Percentiles rank a stretch among this genome's conserved stretches.
phyloP scores from a whole-genome alignment of 2,329 filamentous ascomycete species.

The Venturia pyrina region DNA sequence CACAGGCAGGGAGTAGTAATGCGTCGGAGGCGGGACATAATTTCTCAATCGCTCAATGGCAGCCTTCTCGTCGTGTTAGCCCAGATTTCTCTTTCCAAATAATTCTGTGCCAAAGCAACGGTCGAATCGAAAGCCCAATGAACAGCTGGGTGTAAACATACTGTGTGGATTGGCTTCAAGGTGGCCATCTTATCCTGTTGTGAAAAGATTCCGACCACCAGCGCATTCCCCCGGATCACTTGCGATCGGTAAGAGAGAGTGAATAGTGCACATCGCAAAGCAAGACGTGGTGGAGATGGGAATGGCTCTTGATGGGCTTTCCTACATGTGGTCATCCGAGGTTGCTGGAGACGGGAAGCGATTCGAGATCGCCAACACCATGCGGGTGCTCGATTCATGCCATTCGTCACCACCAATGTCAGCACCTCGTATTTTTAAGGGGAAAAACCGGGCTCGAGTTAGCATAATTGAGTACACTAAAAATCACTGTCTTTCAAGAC shows the following conservation, averaged over 20 bases:
- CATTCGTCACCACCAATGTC: too few relatives aligned
- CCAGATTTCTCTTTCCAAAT: not conserved
- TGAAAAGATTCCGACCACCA: not conserved
- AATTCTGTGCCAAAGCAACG: too few relatives aligned
- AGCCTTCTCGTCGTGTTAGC: constrained; percentile 11
- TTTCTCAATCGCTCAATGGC: constrained; percentile 47
- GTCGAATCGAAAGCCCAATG: not conserved
- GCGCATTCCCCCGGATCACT: not conserved
- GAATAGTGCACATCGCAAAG: not conserved
- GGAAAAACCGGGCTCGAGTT: too few relatives aligned
- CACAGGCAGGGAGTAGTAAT: constrained; percentile 46
- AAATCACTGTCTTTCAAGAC: too few relatives aligned
- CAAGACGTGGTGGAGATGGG: not conserved
- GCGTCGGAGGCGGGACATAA: constrained; percentile 47
- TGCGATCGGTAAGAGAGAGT: not conserved
- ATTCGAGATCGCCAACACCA: not conserved
- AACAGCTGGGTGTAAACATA: not conserved
- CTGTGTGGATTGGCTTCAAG: constrained; percentile 12
- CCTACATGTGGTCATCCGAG: constrained; percentile 1
- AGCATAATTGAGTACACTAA: too few relatives aligned
- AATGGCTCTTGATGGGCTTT: too few relatives aligned
- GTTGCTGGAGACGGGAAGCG: not conserved
- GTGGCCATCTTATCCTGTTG: constrained; percentile 10
- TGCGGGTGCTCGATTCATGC: not conserved
- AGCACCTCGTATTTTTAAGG: too few relatives aligned